These are phyloP conservation scores for Hibiscus mutabilis DNA, from an alignment of 345 rosid species.

Conservation along the genomic window DNA sequence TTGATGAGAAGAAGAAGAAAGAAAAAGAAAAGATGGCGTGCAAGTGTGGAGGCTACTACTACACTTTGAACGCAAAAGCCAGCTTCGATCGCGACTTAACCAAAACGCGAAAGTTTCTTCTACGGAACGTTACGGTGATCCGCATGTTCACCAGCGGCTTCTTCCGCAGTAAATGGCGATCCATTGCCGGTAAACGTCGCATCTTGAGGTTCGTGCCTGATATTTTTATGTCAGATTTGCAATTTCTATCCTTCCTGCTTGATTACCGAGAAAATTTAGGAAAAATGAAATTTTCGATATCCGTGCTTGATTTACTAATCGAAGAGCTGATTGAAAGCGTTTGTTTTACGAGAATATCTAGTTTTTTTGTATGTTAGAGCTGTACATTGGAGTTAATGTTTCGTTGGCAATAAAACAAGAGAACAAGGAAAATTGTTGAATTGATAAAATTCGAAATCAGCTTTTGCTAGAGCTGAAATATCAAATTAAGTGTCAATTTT, in stretches of 20 bases:
- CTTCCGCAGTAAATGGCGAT: slow-evolving; percentile 30
- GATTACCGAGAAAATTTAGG: background rate
- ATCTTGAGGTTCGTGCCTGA: slow-evolving; percentile 34
- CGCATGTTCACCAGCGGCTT: slow-evolving; percentile 36
- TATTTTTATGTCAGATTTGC: background rate
- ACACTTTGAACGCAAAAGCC: slow-evolving; percentile 24
- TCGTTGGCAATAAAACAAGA: background rate
- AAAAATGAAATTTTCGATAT: background rate
- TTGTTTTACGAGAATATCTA: background rate
- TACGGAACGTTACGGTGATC: slow-evolving; percentile 41
- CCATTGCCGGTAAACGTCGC: slow-evolving; percentile 32
- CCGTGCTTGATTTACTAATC: background rate
- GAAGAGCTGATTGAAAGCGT: background rate
- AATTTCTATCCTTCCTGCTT: background rate
- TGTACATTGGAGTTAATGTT: background rate
- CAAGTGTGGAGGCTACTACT: slow-evolving; percentile 33
- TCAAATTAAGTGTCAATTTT: background rate
- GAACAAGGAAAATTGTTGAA: background rate
- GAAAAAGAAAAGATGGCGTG: slow-evolving; percentile 29
- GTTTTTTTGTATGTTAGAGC: background rate
- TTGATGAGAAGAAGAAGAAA: slow-evolving; percentile 7
- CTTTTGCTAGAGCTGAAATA: background rate
- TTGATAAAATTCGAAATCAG: background rate
- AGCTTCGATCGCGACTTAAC: slow-evolving; percentile 27
- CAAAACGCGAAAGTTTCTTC: slow-evolving; percentile 26